These are phyloP conservation scores for Termitomyces sp. DNA, from an alignment of 768 basidiomycete genomes.

Conservation along the genomic window DNA sequence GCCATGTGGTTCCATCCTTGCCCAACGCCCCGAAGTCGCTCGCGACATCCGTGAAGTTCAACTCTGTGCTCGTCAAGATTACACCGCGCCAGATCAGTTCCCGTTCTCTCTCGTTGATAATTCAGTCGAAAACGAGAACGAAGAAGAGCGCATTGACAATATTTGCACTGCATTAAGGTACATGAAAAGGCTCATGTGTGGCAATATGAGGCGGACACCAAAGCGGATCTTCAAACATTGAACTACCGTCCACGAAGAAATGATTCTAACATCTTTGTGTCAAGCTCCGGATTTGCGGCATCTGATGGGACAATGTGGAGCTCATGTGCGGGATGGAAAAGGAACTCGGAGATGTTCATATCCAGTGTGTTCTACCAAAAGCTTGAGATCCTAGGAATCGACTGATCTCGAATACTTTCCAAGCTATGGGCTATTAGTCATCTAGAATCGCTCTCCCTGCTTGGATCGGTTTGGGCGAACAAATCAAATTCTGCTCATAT, in stretches of 20 bases:
- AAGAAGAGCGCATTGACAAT: conserved; percentile 23
- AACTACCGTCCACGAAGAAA: conserved; percentile 32
- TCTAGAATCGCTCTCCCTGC: conserved; percentile 21
- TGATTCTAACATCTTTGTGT: conserved; percentile 27
- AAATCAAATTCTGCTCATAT: conserved; percentile 18
- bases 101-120: conserved; percentile 32
- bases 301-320: conserved; percentile 33
- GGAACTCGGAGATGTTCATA: conserved; percentile 28
- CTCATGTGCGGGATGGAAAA: conserved; percentile 24
- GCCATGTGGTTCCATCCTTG: conserved; percentile 47
- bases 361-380: conserved; percentile 19
- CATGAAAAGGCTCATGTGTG: conserved; percentile 38
- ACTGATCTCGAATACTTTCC: background rate
- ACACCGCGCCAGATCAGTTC: conserved; percentile 32
- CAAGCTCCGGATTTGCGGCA: conserved; percentile 24
- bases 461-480: conserved; percentile 24
- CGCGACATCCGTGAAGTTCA: conserved; percentile 42
- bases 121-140: conserved; percentile 8
- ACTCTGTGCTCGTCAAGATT: conserved; percentile 33
- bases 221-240: conserved; percentile 22
- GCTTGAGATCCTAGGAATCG: background rate
- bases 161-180: conserved; percentile 34
- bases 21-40: conserved; percentile 39
- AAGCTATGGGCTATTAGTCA: conserved; percentile 25
- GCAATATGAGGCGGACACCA: conserved; percentile 21